Percentiles rank a stretch among this genome's conserved stretches.
Conservation (phyloP, 1,139 yeast genomes). For the Arxiozyma telluris region DNA sequence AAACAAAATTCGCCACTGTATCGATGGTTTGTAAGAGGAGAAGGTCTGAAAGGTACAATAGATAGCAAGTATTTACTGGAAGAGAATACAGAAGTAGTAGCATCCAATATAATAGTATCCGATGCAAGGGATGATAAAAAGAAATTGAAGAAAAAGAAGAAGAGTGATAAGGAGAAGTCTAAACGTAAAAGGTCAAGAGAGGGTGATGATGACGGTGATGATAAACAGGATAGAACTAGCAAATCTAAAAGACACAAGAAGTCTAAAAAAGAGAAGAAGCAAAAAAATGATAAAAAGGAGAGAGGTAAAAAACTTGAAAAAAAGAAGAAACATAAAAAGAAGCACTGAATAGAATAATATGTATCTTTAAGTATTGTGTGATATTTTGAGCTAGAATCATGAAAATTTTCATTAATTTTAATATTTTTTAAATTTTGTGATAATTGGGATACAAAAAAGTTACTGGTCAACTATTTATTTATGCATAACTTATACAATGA, state of each 20-base stretch:
- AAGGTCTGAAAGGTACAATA: conserved; percentile 72
- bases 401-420: too few relatives aligned
- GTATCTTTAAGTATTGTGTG: neutral
- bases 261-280: conserved; percentile 21
- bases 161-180: conserved; percentile 18
- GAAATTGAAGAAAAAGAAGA: conserved; percentile 12
- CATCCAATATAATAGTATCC: conserved; percentile 3
- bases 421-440: neutral
- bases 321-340: conserved; percentile 18
- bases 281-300: conserved; percentile 10
- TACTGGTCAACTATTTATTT: too few relatives aligned
- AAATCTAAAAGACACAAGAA: conserved; percentile 21
- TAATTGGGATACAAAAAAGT: neutral
- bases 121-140: conserved; percentile 8
- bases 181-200: conserved; percentile 13
- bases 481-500: neutral
- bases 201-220: conserved; percentile 11
- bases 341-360: neutral
- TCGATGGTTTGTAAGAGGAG: conserved; percentile 70
- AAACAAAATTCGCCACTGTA: conserved; percentile 54
- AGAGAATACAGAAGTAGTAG: conserved; percentile 13
- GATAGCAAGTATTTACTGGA: conserved; percentile 28
- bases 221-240: conserved; percentile 21
- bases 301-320: conserved; percentile 10
- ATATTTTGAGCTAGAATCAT: neutral